Evolutionary conservation across 2,329 filamentous ascomycete species (phyloP), one percentile per base, ranked within the genome.

Genomic region (Aphanocladium album): DNA sequence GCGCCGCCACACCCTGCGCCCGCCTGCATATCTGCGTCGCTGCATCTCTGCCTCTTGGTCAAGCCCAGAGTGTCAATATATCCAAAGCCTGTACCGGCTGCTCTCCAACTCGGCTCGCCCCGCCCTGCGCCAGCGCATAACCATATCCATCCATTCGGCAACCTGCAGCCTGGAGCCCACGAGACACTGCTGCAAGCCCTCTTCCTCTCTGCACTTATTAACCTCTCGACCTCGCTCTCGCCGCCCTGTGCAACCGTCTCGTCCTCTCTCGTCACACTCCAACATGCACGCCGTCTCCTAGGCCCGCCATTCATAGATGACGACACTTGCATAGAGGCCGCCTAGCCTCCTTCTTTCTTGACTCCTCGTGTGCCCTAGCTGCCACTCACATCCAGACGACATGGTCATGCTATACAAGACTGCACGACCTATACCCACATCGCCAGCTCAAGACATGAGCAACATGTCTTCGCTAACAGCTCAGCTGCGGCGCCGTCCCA

Each of bases 401-500:
- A 57, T 57, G 41, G 46, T 53, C 60, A 58, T 62, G 47, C 49
- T 58, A 14, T 53, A 54, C 55, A 58, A 58, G n/a, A 60, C 41
- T 46, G 45, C 59, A 51, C 45, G 54, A 46, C 60, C 54, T 25
- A 47, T 54, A 27, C 50, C 45, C 61, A 66, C 64, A 59, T 64
- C 64, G 54, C 63, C 63, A 54, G 57, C 63, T 61, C 63, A 67
- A 62, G 66, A 76, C 65, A 69, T 19, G 14, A 53, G 72, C 66
- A 70, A 70, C 68, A 79, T 81, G 77, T 71, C 77, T 65, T 72
- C 75, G 60, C 74, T 78, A 60, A 69, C 76, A 45, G 66, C 71
- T 53, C 73, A 75, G 60, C 66, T 74, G 58, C 74, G 76, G 66
- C 76, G 75, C 65, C 76, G 75, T 61, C 69, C 74, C 61, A 77